phyloP scores from a whole-genome alignment of 768 basidiomycete genomes.

The Suillus decipiens region DNA sequence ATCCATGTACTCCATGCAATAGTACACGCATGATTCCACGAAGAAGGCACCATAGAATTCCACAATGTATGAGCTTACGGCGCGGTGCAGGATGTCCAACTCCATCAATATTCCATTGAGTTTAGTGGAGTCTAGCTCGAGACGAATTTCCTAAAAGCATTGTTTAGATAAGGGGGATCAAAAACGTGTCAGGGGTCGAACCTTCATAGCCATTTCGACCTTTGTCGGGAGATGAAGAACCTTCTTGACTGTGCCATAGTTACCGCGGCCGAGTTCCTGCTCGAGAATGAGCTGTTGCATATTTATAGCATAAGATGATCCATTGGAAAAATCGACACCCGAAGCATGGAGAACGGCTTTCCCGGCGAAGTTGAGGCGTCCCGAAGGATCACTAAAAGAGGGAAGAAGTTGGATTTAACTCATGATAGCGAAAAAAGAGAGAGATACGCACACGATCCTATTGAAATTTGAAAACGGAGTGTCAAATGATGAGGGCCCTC shows the following conservation, averaged over 20 bases:
- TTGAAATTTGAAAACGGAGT: slow-evolving; percentile 92
- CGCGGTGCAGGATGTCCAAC: slow-evolving; percentile 95
- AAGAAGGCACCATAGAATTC: slow-evolving; percentile 99
- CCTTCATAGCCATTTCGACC: slow-evolving; percentile 99
- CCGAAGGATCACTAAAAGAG: slow-evolving; percentile 81
- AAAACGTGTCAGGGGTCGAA: slow-evolving; percentile 34
- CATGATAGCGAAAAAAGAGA: slow-evolving; percentile 6
- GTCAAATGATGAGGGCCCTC: slow-evolving; percentile 45
- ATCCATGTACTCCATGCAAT: slow-evolving; percentile 99
- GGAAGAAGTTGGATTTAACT: slow-evolving; percentile 9
- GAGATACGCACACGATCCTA: slow-evolving; percentile 80
- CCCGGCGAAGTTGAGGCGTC: slow-evolving; percentile 90
- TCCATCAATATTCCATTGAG: slow-evolving; percentile 98
- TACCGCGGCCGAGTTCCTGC: slow-evolving; percentile 94
- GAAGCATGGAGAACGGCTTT: slow-evolving; percentile 91
- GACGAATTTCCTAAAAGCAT: slow-evolving; percentile 82
- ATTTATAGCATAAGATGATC: slow-evolving; percentile 89
- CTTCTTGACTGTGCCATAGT: slow-evolving; percentile 97
- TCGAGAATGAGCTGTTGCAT: slow-evolving; percentile 90
- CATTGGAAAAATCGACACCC: slow-evolving; percentile 89
- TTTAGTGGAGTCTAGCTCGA: slow-evolving; percentile 92
- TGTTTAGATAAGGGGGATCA: slow-evolving; percentile 9
- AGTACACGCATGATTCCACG: slow-evolving; percentile 99
- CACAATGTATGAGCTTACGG: slow-evolving; percentile 87
- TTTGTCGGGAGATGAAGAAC: slow-evolving; percentile 94